Base-by-base conservation (phyloP, 352 stramenopile species). In the Pythium aphanidermatum region DNA sequence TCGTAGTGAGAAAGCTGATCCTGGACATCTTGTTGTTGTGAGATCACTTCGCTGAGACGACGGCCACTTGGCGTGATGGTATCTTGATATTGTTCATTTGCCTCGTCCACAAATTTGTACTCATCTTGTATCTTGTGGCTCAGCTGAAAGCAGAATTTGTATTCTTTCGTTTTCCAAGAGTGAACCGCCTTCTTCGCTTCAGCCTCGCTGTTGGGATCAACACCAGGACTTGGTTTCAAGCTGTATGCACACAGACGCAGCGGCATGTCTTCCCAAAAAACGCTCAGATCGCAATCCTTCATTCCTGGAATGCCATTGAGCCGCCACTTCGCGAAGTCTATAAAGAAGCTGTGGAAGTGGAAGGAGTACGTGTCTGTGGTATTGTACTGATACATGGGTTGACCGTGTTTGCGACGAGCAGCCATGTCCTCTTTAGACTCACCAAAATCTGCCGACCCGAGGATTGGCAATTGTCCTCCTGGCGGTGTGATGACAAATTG, bases 311-410 rank as follows among this genome's bases (percentile, higher is more conserved):
- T 51, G 20, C 74, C 69, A 12, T 74, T 58, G 17, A 84, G 34
- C 26, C 77, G 55, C 74, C 74, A 86, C 6, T 43, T 55, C 5
- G 51, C 35, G 36, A 86, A 86, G 38, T 86, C 71, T 49, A 86
- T 74, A 40, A 82, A 86, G 37, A 70, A 81, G 47, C 66, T 83
- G 52, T 83, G 73, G 46, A 86, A 84, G 36, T 82, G 70, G 53
- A 86, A 83, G 25, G 71, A 83, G 44, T 86, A 86, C 43, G 71
- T 83, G 55, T 76, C 67, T 19, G 33, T 57, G 8, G 74, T 81
- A 47, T 80, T 78, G 66, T 76, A 83, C 39, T 58, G 51, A 56
- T 75, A 83, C 39, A 68, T 47, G 0, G 58, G 48, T 17, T 65
- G 52, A 0, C 60, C 61, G 0, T 48, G 53, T 28, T 76, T 74